These are phyloP conservation scores for Epichloe uncinata DNA, from an alignment of 2,329 filamentous ascomycete genomes.

Conservation along the genomic window DNA sequence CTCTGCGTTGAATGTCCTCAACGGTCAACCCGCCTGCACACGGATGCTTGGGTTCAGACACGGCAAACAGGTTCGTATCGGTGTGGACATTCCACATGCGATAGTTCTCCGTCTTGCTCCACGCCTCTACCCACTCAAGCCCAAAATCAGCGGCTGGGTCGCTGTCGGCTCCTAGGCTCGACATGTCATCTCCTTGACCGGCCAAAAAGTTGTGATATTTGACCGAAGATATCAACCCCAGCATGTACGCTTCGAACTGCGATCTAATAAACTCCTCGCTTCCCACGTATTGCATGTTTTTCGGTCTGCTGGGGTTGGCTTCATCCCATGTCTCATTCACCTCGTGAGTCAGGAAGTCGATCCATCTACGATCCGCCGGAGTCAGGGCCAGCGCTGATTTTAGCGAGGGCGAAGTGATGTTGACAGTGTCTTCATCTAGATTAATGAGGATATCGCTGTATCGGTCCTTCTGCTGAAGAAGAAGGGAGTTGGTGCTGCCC, in stretches of 20 bases:
- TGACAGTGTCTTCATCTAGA: slow-evolving; percentile 78
- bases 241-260: slow-evolving; percentile 92
- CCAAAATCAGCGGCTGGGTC: slow-evolving; percentile 80
- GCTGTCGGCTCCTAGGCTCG: slow-evolving; percentile 58
- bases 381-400: slow-evolving; percentile 65
- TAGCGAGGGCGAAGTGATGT: slow-evolving; percentile 68
- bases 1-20: too few relatives aligned
- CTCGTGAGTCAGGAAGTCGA: slow-evolving; percentile 85
- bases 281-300: slow-evolving; percentile 85
- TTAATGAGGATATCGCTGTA: slow-evolving; percentile 97
- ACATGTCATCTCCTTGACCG: slow-evolving; percentile 53
- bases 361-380: slow-evolving; percentile 83
- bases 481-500: slow-evolving; percentile 86
- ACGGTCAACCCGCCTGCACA: too few relatives aligned
- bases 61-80: too few relatives aligned
- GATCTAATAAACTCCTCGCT: slow-evolving; percentile 96
- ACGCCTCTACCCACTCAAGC: slow-evolving; percentile 71
- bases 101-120: slow-evolving; percentile 74
- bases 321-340: slow-evolving; percentile 97
- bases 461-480: slow-evolving; percentile 85
- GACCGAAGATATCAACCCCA: slow-evolving; percentile 74
- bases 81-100: too few relatives aligned
- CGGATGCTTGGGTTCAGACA: too few relatives aligned
- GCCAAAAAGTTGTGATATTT: slow-evolving; percentile 74
- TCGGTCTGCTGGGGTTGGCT: slow-evolving; percentile 74